Evolutionary conservation across 306 rosid species (phyloP).

Genomic region (Cucumis melo): DNA sequence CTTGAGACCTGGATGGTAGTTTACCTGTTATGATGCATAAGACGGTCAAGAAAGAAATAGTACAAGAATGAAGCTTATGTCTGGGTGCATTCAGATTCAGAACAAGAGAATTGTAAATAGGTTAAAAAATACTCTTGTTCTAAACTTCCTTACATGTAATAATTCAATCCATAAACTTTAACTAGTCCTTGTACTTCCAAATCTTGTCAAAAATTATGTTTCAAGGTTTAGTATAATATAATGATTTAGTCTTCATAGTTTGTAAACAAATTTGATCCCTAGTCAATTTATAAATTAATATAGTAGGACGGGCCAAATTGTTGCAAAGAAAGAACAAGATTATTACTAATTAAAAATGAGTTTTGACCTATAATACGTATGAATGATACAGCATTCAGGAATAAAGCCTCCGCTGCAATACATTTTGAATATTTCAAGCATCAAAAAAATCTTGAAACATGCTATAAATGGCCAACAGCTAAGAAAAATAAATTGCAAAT

Average conservation of each 20-base stretch:
- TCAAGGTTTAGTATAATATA: no score
- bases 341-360: no score
- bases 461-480: neutral
- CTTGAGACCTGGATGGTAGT: constrained; percentile 32
- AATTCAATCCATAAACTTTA: no score
- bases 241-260: no score
- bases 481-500: neutral
- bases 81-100: neutral
- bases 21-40: constrained; percentile 46
- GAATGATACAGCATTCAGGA: neutral
- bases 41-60: constrained; percentile 20
- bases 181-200: no score
- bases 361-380: no score
- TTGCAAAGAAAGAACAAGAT: no score
- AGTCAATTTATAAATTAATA: no score
- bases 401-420: neutral
- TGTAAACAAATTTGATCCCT: neutral
- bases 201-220: no score
- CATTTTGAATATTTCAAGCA: neutral
- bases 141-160: no score
- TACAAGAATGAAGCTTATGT: neutral
- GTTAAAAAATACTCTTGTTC: no score
- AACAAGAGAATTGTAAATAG: neutral
- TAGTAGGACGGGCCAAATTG: no score
- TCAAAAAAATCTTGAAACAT: neutral